phyloP scores from a whole-genome alignment of 202 grass and related monocot genomes.

The Elaeis oleifera region DNA sequence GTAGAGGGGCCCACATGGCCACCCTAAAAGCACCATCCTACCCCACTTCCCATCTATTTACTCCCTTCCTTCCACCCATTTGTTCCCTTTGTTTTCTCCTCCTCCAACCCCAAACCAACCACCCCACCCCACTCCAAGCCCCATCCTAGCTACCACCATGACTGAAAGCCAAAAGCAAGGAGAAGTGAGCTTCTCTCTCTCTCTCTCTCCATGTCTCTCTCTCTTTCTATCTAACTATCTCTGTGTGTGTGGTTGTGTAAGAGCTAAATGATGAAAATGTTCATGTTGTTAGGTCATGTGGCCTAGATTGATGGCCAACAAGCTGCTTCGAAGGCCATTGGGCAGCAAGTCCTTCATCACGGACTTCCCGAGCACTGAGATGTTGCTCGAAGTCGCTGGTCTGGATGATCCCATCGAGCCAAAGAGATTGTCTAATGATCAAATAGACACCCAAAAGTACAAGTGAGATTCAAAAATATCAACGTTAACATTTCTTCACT shows the following conservation, averaged over 20 bases:
- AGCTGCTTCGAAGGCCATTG: conserved; percentile 2
- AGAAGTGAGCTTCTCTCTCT: too few species aligned
- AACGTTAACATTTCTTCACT: not conserved
- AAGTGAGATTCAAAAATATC: conserved; percentile 30
- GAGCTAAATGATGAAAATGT: too few species aligned
- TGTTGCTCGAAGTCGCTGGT: conserved; percentile 11
- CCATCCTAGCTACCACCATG: conserved; percentile 18
- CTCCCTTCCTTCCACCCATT: too few species aligned
- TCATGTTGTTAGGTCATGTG: conserved; percentile 1
- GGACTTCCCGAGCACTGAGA: not conserved
- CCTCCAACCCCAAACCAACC: not conserved
- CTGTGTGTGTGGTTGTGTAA: too few species aligned
- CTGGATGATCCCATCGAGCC: conserved; percentile 25
- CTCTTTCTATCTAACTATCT: conserved; percentile 1
- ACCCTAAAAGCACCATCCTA: too few species aligned
- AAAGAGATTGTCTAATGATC: conserved; percentile 31
- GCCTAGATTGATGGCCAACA: conserved; percentile 1
- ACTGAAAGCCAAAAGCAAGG: conserved; percentile 46
- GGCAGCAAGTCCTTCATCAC: not conserved
- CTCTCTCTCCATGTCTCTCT: too few species aligned
- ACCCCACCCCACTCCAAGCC: too few species aligned
- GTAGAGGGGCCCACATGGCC: too few species aligned
- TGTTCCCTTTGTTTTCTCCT: not conserved
- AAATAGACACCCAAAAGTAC: conserved; percentile 40
- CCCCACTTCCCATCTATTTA: too few species aligned